phyloP scores from a whole-genome alignment of 305 asterid species.

The Lippia alba region DNA sequence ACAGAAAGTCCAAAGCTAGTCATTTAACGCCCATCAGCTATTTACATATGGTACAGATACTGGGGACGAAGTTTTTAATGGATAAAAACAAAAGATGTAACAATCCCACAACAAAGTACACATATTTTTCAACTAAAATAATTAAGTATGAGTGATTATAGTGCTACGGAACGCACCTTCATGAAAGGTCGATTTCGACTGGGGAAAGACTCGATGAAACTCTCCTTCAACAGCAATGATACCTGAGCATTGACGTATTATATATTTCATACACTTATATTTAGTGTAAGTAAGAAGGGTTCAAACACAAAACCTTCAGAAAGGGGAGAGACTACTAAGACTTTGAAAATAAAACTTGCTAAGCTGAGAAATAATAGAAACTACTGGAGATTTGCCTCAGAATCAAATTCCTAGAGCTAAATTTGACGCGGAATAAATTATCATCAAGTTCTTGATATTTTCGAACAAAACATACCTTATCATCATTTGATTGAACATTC shows the following conservation, averaged over 20 bases:
- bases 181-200: slow-evolving; percentile 71
- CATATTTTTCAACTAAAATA: not conserved
- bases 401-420: too few relatives aligned
- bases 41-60: too few relatives aligned
- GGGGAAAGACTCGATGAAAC: slow-evolving; percentile 77
- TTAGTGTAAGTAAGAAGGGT: not conserved
- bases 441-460: too few relatives aligned
- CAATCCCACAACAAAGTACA: not conserved
- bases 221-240: slow-evolving; percentile 74
- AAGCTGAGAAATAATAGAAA: too few relatives aligned
- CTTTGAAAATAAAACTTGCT: too few relatives aligned
- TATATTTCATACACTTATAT: not conserved
- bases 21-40: too few relatives aligned
- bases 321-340: not conserved
- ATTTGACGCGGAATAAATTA: too few relatives aligned
- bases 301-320: not conserved
- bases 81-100: not conserved
- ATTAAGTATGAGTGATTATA: not conserved
- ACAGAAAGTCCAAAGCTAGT: too few relatives aligned
- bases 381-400: too few relatives aligned
- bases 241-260: slow-evolving; percentile 47
- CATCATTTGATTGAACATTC: slow-evolving; percentile 97
- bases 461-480: slow-evolving; percentile 50
- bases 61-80: not conserved
- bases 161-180: slow-evolving; percentile 48